Conservation (phyloP, 1,284 basidiomycete genomes). For the Serendipita sp. region DNA sequence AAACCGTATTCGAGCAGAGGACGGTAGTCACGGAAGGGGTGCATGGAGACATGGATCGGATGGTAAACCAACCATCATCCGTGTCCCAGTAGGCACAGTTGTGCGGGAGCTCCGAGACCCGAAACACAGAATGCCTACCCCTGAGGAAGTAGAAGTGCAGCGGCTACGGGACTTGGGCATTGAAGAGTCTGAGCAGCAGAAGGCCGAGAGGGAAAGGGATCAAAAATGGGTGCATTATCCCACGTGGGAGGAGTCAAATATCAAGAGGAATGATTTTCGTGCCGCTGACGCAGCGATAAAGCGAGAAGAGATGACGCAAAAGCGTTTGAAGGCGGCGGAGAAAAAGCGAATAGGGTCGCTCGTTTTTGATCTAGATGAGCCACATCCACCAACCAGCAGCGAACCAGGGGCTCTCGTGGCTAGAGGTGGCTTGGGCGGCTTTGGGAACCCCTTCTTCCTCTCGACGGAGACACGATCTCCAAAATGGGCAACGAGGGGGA, state of each 20-base stretch:
- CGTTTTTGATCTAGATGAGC: constrained; percentile 44
- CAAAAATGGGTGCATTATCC: constrained; percentile 74
- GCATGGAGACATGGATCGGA: constrained; percentile 72
- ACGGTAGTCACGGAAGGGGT: constrained; percentile 63
- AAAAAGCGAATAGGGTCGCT: constrained; percentile 32
- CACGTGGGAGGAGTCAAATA: constrained; percentile 43
- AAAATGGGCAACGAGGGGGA: constrained; percentile 69
- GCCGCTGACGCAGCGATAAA: constrained; percentile 57
- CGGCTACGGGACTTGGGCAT: neutral
- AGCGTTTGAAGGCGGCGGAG: constrained; percentile 32
- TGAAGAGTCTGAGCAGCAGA: constrained; percentile 25
- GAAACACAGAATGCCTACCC: constrained; percentile 23
- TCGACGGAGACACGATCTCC: constrained; percentile 50
- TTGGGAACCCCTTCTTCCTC: constrained; percentile 83
- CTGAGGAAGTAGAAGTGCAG: constrained; percentile 39
- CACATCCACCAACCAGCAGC: constrained; percentile 51
- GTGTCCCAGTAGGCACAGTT: constrained; percentile 80
- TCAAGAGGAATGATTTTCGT: constrained; percentile 50
- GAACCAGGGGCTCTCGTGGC: constrained; percentile 59
- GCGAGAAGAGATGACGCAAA: constrained; percentile 44
- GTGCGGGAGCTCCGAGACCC: constrained; percentile 60
- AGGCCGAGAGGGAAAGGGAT: constrained; percentile 44
- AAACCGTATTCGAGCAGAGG: constrained; percentile 48
- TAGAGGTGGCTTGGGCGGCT: constrained; percentile 69
- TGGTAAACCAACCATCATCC: constrained; percentile 56